Base-by-base conservation (phyloP, 257 asterid species). In the Echites panduratus region DNA sequence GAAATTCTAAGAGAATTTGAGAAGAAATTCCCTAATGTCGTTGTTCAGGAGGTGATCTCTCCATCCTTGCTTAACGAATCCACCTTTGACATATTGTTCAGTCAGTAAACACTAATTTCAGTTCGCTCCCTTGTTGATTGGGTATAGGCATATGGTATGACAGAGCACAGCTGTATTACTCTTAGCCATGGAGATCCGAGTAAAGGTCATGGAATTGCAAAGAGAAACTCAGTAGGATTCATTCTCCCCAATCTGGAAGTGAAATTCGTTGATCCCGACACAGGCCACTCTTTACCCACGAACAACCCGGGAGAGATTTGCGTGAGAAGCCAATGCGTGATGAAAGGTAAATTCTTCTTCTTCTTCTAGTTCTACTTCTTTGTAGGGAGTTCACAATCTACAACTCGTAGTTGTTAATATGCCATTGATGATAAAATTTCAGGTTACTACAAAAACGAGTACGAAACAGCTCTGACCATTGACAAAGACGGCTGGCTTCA, bases 151-250 rank as follows among this genome's bases (percentile, higher is more conserved):
- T 91, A 91, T 72, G 99, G 99, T 43, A 89, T 94, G 98, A 94
- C 98, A 2, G 97, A 91, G 77, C 98, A 89, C 66, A 91, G 98
- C 84, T 94, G 98, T 86, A 91, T 94, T 43, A 91, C 97, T 3
- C 79, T 91, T 56, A 86, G 91, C 58, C 93, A 91, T 58, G 96
- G 89, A 16, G 85, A 81, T 66, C 88, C 85, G 22, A 80, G 58
- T 26, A 86, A 81, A 71, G 93, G 84, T 10, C 87, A 88, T 43
- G 78, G 82, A 45, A 76, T 78, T 59, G 88, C 97, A 13, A 94
- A 94, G 89, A 82, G 79, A 79, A 92, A 89, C 67, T 91, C 99
- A 1, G 97, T 94, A 20, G 98, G 99, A 19, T 89, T 94, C 68
- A 88, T 91, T 43, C 93, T 94, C 40, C 99, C 99, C 0, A 94